Conservation (phyloP, 306 rosid species). For the Begonia peltatifolia region DNA sequence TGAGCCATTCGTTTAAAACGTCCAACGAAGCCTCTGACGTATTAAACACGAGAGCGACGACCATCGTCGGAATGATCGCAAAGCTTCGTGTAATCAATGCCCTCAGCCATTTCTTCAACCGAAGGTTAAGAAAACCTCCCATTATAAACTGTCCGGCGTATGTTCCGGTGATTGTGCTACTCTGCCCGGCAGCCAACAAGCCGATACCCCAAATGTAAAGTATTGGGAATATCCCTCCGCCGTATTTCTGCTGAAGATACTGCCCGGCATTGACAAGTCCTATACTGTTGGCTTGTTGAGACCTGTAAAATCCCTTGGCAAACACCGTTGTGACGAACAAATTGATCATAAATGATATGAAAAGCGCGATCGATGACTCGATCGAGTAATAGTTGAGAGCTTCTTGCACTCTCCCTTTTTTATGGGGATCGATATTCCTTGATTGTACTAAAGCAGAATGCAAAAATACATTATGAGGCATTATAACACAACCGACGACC, state of each 20-base stretch:
- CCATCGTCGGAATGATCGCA: conserved; percentile 79
- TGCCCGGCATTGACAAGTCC: conserved; percentile 91
- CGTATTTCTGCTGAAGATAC: conserved; percentile 79
- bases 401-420: conserved; percentile 76
- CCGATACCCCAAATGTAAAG: conserved; percentile 92
- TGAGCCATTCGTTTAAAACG: conserved; percentile 88
- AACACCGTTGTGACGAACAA: conserved; percentile 84
- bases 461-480: conserved; percentile 95
- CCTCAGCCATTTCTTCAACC: conserved; percentile 87
- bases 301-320: conserved; percentile 79
- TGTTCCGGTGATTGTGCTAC: conserved; percentile 96
- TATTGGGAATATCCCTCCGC: conserved; percentile 79
- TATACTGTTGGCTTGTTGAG: conserved; percentile 50
- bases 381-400: conserved; percentile 86
- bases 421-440: conserved; percentile 49
- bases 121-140: conserved; percentile 86
- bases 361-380: conserved; percentile 71
- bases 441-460: conserved; percentile 98
- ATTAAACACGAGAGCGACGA: conserved; percentile 71
- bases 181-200: conserved; percentile 90
- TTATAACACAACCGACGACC: conserved; percentile 89
- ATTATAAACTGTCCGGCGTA: conserved; percentile 97
- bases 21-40: conserved; percentile 63
- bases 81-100: conserved; percentile 80
- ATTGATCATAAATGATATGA: conserved; percentile 63